Evolutionary conservation across 1,284 basidiomycete species (phyloP), one percentile per base, ranked within the genome.

Genomic region (Malassezia sympodialis): DNA sequence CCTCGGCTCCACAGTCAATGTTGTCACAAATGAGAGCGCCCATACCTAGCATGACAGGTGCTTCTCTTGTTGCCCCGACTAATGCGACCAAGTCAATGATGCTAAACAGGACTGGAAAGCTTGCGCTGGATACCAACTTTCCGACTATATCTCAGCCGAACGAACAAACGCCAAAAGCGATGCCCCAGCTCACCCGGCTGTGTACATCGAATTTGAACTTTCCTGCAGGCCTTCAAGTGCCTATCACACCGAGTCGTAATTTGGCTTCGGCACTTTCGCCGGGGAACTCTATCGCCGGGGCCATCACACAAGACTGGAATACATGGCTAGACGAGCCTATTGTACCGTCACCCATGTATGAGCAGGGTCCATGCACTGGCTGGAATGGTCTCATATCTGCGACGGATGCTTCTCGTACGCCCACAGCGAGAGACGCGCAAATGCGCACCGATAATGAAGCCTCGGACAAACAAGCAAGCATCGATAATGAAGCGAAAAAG

Each of bases 271-370:
- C 26, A 15, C 41, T 57, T 6, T 57, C 55, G 6, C 55, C 55
- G 14, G 40, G 17, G 2, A 49, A 52, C 7, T 30, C 43, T 2
- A 34, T 41, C 10, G n/a, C 35, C 4, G 24, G 39, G 12, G 8
- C 28, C 11, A 49, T 44, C 10, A 26, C 31, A 23, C 41, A 66
- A 17, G 68, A 72, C 34, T 59, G 71, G n/a, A 66, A 64, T 0
- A 58, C 65, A 12, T 73, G 71, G 71, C 66, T 73, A 11, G 69
- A 66, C 23, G 71, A 73, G 44, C 68, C 71, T 2, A 65, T 73
- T 3, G 63, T 71, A 3, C 69, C 71, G 4, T 72, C 71, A 10
- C 69, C 71, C 1, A 47, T 72, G 47, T 71, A 72, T 30, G 63
- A 67, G 24, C 62, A 62, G 53, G 71, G 71, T 1, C 64, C 71